A percentile compares a stretch with the other conserved stretches of the same genome.
These are phyloP conservation scores for Calvatia gigantea DNA, from an alignment of 768 basidiomycete genomes.

Conservation along the genomic window DNA sequence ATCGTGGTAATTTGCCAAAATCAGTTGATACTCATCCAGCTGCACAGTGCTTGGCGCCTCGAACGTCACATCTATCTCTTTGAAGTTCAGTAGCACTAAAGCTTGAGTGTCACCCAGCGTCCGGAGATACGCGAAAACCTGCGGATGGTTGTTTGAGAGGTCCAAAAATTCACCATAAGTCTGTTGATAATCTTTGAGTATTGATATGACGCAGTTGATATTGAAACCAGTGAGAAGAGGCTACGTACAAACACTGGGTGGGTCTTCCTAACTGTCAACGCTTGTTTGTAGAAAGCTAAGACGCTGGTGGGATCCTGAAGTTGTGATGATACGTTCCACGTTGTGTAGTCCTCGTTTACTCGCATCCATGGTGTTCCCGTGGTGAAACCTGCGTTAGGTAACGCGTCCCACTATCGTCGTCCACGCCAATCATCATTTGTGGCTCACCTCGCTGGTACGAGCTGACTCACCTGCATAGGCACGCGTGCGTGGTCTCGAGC, in stretches of 20 bases:
- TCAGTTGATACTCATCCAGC: slow-evolving; percentile 14
- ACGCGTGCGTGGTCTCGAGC: slow-evolving; percentile 70
- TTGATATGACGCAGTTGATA: background rate
- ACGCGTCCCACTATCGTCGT: slow-evolving; percentile 50
- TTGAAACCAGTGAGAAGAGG: background rate
- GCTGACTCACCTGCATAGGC: slow-evolving; percentile 57
- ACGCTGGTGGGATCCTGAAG: slow-evolving; percentile 48
- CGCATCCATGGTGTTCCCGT: slow-evolving; percentile 71
- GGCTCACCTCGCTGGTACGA: background rate
- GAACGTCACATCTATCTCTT: slow-evolving; percentile 22
- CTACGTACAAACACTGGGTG: slow-evolving; percentile 49
- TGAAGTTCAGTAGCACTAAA: slow-evolving; percentile 50
- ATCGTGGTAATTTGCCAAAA: slow-evolving; percentile 28
- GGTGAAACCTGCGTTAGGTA: slow-evolving; percentile 60
- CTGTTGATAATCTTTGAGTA: slow-evolving; percentile 29
- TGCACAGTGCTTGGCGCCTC: slow-evolving; percentile 9
- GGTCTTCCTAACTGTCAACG: slow-evolving; percentile 49
- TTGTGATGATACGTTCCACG: slow-evolving; percentile 55
- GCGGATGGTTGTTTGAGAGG: slow-evolving; percentile 40
- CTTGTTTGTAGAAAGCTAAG: slow-evolving; percentile 56
- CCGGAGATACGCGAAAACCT: slow-evolving; percentile 55
- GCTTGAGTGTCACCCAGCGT: slow-evolving; percentile 30
- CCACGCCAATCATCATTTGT: background rate
- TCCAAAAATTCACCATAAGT: slow-evolving; percentile 60
- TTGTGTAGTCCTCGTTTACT: slow-evolving; percentile 62